Conservation (phyloP, 768 basidiomycete genomes). For the Tremella fuciformis region DNA sequence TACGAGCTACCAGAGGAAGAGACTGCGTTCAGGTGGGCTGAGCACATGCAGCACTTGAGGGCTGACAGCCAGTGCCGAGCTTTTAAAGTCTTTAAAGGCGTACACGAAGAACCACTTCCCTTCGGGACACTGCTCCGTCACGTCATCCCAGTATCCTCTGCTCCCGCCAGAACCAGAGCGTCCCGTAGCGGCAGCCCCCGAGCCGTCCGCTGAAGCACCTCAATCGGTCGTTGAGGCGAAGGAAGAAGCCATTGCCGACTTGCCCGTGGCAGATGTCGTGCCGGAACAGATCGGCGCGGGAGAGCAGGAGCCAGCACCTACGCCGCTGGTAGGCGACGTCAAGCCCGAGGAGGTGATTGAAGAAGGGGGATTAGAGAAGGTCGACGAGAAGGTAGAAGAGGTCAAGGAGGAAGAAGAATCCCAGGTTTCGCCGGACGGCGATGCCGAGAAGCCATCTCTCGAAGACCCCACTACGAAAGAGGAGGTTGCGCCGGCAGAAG, state of each 20-base stretch:
- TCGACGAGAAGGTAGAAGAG: slow-evolving; percentile 27
- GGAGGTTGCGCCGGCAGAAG: neutral
- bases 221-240: neutral
- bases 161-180: slow-evolving; percentile 55
- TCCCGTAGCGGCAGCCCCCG: slow-evolving; percentile 26
- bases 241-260: slow-evolving; percentile 1
- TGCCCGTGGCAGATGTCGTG: slow-evolving; percentile 30
- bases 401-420: slow-evolving; percentile 30
- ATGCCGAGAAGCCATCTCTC: neutral
- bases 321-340: slow-evolving; percentile 27
- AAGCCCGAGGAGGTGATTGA: slow-evolving; percentile 29
- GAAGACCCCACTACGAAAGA: slow-evolving; percentile 3
- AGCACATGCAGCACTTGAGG: neutral
- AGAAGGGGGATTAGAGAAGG: slow-evolving; percentile 35
- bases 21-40: slow-evolving; percentile 70
- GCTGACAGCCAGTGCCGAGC: slow-evolving; percentile 58
- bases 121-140: slow-evolving; percentile 73
- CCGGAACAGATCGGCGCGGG: slow-evolving; percentile 32
- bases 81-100: slow-evolving; percentile 65
- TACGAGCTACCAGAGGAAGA: slow-evolving; percentile 63
- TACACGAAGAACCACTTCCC: slow-evolving; percentile 80
- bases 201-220: slow-evolving; percentile 5
- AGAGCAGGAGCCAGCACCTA: slow-evolving; percentile 32
- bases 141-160: slow-evolving; percentile 42
- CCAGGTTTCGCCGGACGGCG: slow-evolving; percentile 10